These are phyloP conservation scores for Globisporangium perplexum DNA, from an alignment of 352 stramenopile species.

Conservation along the genomic window DNA sequence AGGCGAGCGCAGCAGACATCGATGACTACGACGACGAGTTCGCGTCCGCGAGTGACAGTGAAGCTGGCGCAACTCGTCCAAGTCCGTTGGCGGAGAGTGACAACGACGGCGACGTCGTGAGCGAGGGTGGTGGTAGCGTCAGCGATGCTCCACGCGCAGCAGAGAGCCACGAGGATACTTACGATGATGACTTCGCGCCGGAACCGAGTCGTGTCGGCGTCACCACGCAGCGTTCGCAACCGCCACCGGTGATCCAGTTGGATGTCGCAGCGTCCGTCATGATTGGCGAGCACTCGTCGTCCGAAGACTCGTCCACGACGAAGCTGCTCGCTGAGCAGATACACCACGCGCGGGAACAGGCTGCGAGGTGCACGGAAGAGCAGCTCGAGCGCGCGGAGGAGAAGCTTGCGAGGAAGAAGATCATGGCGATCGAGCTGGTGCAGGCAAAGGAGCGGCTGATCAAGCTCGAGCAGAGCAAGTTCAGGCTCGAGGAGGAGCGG, in stretches of 20 bases:
- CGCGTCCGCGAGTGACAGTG: conserved; percentile 8
- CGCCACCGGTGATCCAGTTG: neutral
- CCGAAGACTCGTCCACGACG: conserved; percentile 48
- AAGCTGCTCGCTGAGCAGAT: conserved; percentile 37
- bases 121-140: neutral
- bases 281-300: conserved; percentile 19
- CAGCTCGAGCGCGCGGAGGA: conserved; percentile 1
- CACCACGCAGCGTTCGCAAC: neutral
- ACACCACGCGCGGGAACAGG: conserved; percentile 9
- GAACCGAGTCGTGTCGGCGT: neutral
- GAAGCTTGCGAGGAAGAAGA: conserved; percentile 41
- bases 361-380: neutral
- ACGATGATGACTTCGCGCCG: neutral
- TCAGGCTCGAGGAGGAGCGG: conserved; percentile 32
- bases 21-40: conserved; percentile 14
- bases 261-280: neutral
- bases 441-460: conserved; percentile 30
- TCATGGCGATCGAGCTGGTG: conserved; percentile 31
- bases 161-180: neutral
- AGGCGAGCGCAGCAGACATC: neutral
- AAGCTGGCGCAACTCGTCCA: neutral
- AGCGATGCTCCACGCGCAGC: neutral
- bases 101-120: neutral
- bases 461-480: conserved; percentile 21
- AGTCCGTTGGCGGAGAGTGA: neutral